Conservation (phyloP, 139 green algal species). For the Closterium sp. region DNA sequence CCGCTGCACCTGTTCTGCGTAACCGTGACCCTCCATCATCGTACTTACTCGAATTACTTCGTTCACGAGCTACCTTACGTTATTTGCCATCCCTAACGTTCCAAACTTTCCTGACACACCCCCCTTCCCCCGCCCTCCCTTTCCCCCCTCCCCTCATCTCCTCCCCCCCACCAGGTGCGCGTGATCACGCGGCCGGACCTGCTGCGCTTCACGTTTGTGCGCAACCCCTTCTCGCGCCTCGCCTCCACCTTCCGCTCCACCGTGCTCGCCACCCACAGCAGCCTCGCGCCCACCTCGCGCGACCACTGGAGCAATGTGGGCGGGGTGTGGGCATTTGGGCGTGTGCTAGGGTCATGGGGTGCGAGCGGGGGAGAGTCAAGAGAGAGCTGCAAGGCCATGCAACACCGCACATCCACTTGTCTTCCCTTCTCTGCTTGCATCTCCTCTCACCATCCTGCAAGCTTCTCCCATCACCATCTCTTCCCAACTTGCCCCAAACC, state of each 20-base stretch:
- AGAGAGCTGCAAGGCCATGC: too few species aligned
- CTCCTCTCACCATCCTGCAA: background rate
- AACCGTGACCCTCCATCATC: background rate
- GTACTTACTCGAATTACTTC: background rate
- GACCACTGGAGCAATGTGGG: background rate
- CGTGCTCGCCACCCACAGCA: background rate
- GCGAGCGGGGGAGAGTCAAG: background rate
- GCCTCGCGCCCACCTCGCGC: background rate
- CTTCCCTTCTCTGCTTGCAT: background rate
- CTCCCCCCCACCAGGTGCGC: background rate
- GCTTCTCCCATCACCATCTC: background rate
- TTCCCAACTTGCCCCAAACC: background rate
- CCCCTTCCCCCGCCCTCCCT: too few species aligned
- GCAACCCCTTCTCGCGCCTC: background rate
- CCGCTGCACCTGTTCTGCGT: background rate
- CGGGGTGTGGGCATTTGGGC: background rate
- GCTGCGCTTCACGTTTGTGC: conserved; percentile 7
- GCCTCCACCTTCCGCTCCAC: background rate
- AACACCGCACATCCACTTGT: too few species aligned
- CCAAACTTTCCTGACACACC: background rate
- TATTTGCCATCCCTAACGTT: too few species aligned
- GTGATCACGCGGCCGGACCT: background rate
- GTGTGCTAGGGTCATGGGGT: background rate
- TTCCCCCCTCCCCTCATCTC: too few species aligned
- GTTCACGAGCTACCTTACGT: background rate